These are phyloP conservation scores for Gossypium aridum DNA, from an alignment of 441 rosid species.

Conservation along the genomic window DNA sequence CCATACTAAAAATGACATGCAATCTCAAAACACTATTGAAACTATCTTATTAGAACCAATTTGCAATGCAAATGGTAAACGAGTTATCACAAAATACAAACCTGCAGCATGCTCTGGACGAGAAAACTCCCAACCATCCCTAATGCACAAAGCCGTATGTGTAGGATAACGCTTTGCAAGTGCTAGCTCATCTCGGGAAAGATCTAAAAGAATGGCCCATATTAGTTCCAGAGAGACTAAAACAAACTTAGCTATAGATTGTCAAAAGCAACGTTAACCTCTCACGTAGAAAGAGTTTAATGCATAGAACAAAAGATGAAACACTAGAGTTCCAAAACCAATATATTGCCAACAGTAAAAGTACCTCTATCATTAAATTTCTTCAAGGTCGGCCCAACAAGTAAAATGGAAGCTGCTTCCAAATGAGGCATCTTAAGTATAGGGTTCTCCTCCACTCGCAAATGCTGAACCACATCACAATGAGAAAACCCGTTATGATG, in stretches of 20 bases:
- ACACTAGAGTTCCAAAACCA: not conserved
- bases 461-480: slow-evolving; percentile 57
- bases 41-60: not conserved
- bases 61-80: not conserved
- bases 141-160: slow-evolving; percentile 78
- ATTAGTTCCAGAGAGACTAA: slow-evolving; percentile 13
- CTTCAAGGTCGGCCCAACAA: slow-evolving; percentile 93
- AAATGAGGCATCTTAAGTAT: slow-evolving; percentile 88
- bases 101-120: slow-evolving; percentile 89
- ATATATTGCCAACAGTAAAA: not conserved
- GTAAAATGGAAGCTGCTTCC: slow-evolving; percentile 94
- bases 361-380: slow-evolving; percentile 98
- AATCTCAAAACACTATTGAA: not conserved
- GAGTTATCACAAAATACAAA: slow-evolving; percentile 17
- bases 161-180: slow-evolving; percentile 90
- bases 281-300: not conserved
- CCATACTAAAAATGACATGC: not conserved
- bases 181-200: slow-evolving; percentile 78
- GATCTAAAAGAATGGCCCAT: slow-evolving; percentile 46
- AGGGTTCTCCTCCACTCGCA: slow-evolving; percentile 98
- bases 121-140: slow-evolving; percentile 98
- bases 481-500: not conserved
- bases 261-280: not conserved
- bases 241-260: slow-evolving; percentile 8
- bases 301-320: too few species aligned